A percentile compares a stretch with the other conserved stretches of the same genome.
Conservation (phyloP, 2,329 filamentous ascomycete genomes). For the Periconia macrospinosa region DNA sequence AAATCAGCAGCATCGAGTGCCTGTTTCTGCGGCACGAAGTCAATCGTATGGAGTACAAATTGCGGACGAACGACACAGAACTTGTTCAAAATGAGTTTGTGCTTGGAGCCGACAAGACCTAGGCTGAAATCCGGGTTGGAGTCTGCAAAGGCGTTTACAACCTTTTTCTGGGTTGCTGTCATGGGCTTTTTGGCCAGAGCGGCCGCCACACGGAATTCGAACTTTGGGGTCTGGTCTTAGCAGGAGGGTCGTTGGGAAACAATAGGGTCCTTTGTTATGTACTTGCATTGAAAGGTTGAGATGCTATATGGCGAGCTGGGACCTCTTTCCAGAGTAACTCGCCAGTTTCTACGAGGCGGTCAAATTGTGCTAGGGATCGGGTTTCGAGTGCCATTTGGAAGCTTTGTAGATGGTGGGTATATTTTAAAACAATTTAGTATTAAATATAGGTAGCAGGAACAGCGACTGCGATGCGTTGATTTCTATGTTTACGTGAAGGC, state of each 20-base stretch:
- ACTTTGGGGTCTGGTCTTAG: not conserved
- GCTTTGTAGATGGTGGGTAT: too few species aligned
- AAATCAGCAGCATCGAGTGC: conserved; percentile 1
- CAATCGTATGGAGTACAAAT: conserved; percentile 4
- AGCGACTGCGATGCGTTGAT: not conserved
- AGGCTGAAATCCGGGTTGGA: conserved; percentile 5
- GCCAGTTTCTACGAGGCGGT: conserved; percentile 1
- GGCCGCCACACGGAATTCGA: conserved; percentile 5
- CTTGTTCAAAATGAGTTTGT: conserved; percentile 7
- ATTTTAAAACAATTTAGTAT: not conserved
- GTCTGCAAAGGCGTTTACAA: conserved; percentile 2
- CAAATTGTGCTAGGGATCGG: conserved; percentile 1
- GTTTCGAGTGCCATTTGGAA: not conserved
- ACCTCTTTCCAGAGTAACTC: conserved; percentile 4
- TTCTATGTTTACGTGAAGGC: too few species aligned
- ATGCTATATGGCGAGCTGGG: conserved; percentile 1
- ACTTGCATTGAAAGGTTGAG: conserved; percentile 4
- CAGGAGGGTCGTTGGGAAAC: too few species aligned
- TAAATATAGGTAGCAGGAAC: not conserved
- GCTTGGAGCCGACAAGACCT: not conserved
- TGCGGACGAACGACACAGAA: conserved; percentile 5
- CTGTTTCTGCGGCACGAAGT: conserved; percentile 3
- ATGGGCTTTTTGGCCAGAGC: conserved; percentile 3
- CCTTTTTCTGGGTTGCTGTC: conserved; percentile 4
- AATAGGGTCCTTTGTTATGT: too few species aligned